These are phyloP conservation scores for Colletotrichum tanaceti DNA, from an alignment of 2,329 filamentous ascomycete genomes.

Conservation along the genomic window DNA sequence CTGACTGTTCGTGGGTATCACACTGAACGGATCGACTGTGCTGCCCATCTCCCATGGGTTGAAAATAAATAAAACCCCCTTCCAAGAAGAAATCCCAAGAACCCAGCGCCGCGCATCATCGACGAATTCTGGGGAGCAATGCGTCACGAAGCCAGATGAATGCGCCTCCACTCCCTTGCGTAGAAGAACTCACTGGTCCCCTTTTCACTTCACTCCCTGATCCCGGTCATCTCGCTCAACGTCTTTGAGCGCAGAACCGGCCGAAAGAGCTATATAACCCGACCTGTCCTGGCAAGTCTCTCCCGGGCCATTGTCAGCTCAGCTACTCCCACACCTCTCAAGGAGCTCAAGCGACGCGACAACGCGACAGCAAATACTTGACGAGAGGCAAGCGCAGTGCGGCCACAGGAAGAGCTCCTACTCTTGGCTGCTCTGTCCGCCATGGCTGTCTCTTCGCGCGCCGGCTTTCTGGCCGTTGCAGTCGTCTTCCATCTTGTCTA, in stretches of 20 bases:
- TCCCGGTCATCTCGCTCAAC: background rate
- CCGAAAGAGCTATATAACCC: background rate
- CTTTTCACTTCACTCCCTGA: background rate
- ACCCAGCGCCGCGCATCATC: constrained; percentile 12
- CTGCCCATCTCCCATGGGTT: background rate
- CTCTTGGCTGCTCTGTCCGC: constrained; percentile 24
- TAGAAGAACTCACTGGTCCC: background rate
- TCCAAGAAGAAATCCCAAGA: background rate
- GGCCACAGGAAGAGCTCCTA: background rate
- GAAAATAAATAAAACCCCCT: too few relatives aligned
- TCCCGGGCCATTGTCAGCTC: background rate
- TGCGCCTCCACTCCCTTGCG: constrained; percentile 18
- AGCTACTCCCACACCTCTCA: background rate
- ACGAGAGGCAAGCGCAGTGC: too few relatives aligned
- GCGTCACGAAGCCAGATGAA: constrained; percentile 24
- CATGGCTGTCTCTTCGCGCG: constrained; percentile 72
- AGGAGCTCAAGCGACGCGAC: constrained; percentile 5
- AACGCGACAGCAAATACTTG: background rate
- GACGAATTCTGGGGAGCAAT: constrained; percentile 4
- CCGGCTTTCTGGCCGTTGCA: constrained; percentile 88
- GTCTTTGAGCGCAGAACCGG: constrained; percentile 5
- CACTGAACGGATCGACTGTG: constrained; percentile 8
- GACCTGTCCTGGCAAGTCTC: background rate
- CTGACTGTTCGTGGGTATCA: constrained; percentile 2
- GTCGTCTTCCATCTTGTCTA: constrained; percentile 94